Conservation (phyloP, 139 green algal species). For the Haematococcus lacustris region DNA sequence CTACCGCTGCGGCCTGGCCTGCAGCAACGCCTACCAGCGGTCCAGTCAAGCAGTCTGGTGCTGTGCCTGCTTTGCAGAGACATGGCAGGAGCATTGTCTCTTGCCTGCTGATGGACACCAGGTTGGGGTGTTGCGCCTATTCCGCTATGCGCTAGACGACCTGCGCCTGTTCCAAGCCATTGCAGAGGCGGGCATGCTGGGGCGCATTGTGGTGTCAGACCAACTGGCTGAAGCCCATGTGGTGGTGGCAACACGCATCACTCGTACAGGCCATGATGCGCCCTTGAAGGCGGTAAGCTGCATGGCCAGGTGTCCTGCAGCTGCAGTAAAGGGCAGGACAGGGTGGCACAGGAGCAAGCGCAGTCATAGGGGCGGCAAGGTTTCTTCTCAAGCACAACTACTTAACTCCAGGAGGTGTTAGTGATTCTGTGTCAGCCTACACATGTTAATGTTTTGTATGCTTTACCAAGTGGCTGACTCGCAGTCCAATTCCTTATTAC, state of each 20-base stretch:
- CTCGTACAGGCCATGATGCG: constrained; percentile 17
- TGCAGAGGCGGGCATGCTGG: constrained; percentile 10
- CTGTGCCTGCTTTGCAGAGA: not conserved
- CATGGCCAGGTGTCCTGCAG: not conserved
- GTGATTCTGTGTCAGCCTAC: not conserved
- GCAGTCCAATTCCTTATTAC: not conserved
- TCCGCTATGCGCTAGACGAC: constrained; percentile 20
- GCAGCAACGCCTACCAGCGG: not conserved
- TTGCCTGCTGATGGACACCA: not conserved
- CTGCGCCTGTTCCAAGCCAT: constrained; percentile 24
- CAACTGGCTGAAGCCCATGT: constrained; percentile 12
- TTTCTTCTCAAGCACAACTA: not conserved
- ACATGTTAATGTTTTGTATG: not conserved
- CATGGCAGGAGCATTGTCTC: not conserved
- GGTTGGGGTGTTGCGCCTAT: not conserved
- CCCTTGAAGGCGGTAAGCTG: constrained; percentile 8
- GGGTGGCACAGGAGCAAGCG: not conserved
- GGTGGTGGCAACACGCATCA: constrained; percentile 13
- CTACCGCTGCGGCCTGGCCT: too few species aligned
- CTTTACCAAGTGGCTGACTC: not conserved
- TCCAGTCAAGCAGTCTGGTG: not conserved
- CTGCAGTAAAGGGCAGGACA: not conserved
- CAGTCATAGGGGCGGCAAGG: not conserved
- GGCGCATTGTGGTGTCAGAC: constrained; percentile 13
- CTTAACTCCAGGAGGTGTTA: not conserved